Conservation (phyloP, 2,329 filamentous ascomycete genomes). For the Ceratocystis ficicola region DNA sequence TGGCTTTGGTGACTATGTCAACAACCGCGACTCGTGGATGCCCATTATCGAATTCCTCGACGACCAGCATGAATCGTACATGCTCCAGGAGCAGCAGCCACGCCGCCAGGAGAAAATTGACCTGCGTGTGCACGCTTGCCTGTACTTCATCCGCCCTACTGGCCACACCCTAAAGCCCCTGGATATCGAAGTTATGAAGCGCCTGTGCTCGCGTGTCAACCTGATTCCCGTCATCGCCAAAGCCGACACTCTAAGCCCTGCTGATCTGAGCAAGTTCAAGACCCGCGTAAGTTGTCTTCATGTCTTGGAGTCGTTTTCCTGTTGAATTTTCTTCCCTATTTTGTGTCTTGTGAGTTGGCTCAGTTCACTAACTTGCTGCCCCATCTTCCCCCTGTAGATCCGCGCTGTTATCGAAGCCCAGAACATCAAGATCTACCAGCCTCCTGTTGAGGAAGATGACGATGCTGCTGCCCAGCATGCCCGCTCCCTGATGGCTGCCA, state of each 20-base stretch:
- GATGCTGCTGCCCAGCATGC: slow-evolving; percentile 92
- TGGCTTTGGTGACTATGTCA: slow-evolving; percentile 98
- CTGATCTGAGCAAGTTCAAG: slow-evolving; percentile 89
- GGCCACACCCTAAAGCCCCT: slow-evolving; percentile 97
- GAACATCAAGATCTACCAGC: slow-evolving; percentile 99
- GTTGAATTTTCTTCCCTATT: background rate
- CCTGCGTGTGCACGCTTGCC: slow-evolving; percentile 91
- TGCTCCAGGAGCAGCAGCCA: slow-evolving; percentile 99
- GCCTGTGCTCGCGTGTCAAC: slow-evolving; percentile 94
- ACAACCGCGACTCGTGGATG: slow-evolving; percentile 99
- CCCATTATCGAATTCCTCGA: slow-evolving; percentile 99
- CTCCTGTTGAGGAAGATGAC: slow-evolving; percentile 94
- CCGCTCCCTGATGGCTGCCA: slow-evolving; percentile 83
- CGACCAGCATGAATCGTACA: slow-evolving; percentile 99
- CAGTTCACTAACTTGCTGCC: slow-evolving; percentile 25
- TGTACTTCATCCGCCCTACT: slow-evolving; percentile 98
- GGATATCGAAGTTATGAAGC: slow-evolving; percentile 99
- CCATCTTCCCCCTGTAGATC: slow-evolving; percentile 45
- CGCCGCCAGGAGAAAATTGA: slow-evolving; percentile 98
- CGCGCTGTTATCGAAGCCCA: slow-evolving; percentile 92
- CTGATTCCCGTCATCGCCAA: slow-evolving; percentile 97
- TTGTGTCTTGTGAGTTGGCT: background rate
- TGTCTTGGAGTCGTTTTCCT: background rate
- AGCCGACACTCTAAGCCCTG: slow-evolving; percentile 91
- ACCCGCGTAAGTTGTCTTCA: slow-evolving; percentile 54